Evolutionary conservation across 441 rosid species (phyloP).

Genomic region (Euphorbia corollata): DNA sequence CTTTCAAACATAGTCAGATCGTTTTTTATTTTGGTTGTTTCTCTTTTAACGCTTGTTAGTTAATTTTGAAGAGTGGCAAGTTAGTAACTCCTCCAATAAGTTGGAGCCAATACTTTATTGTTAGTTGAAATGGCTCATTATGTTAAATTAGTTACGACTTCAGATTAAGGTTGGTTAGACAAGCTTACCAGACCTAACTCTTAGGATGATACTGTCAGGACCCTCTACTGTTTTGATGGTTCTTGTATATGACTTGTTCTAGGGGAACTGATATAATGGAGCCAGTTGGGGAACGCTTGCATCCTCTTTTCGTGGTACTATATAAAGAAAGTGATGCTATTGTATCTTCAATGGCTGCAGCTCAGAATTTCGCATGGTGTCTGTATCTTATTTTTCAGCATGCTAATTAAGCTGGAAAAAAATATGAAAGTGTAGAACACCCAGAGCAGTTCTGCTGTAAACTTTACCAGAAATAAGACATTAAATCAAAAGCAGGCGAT

Average conservation of each 20-base stretch:
- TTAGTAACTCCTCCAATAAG: not conserved
- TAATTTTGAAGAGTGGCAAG: not conserved
- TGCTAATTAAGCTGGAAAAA: not conserved
- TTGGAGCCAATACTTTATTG: not conserved
- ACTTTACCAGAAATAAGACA: not conserved
- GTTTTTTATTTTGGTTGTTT: not conserved
- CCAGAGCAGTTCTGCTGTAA: not conserved
- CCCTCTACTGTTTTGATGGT: not conserved
- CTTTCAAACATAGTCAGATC: not conserved
- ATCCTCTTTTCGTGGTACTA: not conserved
- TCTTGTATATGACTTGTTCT: not conserved
- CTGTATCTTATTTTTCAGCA: not conserved
- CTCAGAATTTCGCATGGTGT: not conserved
- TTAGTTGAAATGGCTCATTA: not conserved
- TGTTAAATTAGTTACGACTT: not conserved
- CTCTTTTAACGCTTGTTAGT: not conserved
- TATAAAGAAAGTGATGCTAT: not conserved
- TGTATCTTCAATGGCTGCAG: not conserved
- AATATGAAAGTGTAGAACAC: not conserved
- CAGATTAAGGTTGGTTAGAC: not conserved
- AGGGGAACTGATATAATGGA: not conserved
- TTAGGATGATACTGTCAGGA: not conserved
- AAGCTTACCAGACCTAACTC: not conserved
- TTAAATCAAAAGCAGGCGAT: not conserved
- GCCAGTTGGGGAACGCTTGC: not conserved